Evolutionary conservation across 1,284 basidiomycete genomes (phyloP), one percentile per base, ranked within the genome.

Genomic region (Ganoderma sinense): DNA sequence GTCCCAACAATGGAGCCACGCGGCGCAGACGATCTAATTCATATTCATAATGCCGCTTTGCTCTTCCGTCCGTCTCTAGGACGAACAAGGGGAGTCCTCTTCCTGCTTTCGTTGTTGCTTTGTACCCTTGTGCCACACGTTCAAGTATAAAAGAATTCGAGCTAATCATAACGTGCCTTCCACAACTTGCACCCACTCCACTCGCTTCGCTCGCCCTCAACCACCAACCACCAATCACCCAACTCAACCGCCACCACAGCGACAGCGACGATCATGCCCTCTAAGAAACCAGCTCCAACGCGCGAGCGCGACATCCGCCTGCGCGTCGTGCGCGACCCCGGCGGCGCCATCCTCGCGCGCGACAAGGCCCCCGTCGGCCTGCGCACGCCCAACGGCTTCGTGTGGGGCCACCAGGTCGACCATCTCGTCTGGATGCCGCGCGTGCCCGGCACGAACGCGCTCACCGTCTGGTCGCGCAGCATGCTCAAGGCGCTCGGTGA

Each of bases 381-480:
- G 33, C 74, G 81, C 41, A 71, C 78, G 2, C 77, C 78, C 13
- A 81, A 80, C 70, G 76, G 75, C 33, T 71, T 78, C 73, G 76
- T 81, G 64, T 82, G 81, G 81, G 81, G 75, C 31, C 79, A 81
- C 69, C 59, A 62, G 8, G 64, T 77, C 45, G 76, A 78, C 62
- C 76, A 82, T 71, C 76, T 76, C 70, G 61, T 70, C 56, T 67
- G 62, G 65, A 73, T 73, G 58, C 63, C 69, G 14, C 78, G 77
- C 74, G 75, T 81, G 64, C 66, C 75, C 18, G 75, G 78, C 61
- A 65, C 63, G 31, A 72, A 74, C 51, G 68, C 76, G 48, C 65
- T 79, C 43, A 80, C 79, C 31, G 70, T 77, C 62, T 83, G 78
- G 78, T 79, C 81, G 29, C 76, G 80, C 43, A 81, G 79, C 73